phyloP scores from a whole-genome alignment of 106 monocot genomes.

The Dioscorea alata region DNA sequence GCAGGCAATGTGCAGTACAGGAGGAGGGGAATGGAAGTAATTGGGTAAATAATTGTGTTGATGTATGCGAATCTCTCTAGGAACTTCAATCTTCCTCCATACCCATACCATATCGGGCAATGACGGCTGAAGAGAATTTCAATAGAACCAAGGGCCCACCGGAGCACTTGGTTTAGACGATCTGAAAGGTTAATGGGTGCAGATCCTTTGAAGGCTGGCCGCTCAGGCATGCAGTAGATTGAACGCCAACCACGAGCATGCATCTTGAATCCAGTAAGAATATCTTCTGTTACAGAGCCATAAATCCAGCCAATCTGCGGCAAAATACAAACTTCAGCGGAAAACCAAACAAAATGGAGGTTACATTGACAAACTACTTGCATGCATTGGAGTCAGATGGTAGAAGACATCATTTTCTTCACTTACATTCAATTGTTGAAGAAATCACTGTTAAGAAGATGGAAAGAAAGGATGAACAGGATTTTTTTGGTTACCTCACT shows the following conservation, averaged over 20 bases:
- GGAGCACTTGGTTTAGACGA: conserved; percentile 43
- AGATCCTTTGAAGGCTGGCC: conserved; percentile 44
- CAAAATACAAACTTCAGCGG: neutral
- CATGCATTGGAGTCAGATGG: neutral
- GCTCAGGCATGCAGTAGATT: conserved; percentile 47
- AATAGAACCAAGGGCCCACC: conserved; percentile 45
- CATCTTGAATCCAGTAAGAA: conserved; percentile 55
- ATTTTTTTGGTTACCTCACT: conserved; percentile 3
- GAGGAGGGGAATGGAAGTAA: conserved; percentile 6
- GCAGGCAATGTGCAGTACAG: conserved; percentile 9
- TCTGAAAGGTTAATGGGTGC: conserved; percentile 48
- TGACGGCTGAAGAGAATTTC: conserved; percentile 36
- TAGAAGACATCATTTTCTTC: neutral
- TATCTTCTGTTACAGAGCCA: conserved; percentile 30
- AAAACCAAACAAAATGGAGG: neutral
- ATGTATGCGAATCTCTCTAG: conserved; percentile 9
- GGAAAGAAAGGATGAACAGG: neutral
- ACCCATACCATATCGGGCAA: conserved; percentile 16
- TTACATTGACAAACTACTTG: neutral
- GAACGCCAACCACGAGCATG: conserved; percentile 51
- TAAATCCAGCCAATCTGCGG: conserved; percentile 14
- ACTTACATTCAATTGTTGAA: neutral
- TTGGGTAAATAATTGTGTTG: conserved; percentile 9
- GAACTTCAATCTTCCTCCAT: conserved; percentile 10
- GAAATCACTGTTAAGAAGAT: neutral